Conservation (phyloP, 177 flowering plant genomes). For the Tripterygium wilfordii region DNA sequence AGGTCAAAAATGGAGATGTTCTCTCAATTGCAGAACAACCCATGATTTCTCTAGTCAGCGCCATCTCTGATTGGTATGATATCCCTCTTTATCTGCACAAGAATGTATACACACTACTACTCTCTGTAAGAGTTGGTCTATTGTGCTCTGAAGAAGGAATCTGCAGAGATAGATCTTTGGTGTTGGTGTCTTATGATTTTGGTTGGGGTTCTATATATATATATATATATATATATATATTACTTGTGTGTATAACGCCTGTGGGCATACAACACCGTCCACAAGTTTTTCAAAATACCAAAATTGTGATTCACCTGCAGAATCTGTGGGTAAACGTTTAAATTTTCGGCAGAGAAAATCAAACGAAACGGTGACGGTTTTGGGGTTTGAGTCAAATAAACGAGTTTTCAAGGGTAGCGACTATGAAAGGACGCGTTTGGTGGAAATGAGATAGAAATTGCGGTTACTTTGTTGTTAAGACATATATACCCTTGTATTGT, state of each 20-base stretch:
- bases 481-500: no score
- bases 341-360: no score
- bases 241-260: background rate
- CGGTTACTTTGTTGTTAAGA: no score
- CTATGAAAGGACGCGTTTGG: no score
- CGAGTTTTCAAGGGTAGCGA: no score
- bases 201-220: background rate
- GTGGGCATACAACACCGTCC: slow-evolving; percentile 13
- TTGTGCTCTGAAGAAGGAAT: no score
- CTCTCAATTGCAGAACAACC: slow-evolving; percentile 40
- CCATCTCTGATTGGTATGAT: slow-evolving; percentile 35
- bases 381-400: no score
- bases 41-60: slow-evolving; percentile 53
- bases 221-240: background rate
- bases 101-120: no score
- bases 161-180: background rate
- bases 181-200: background rate
- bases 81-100: slow-evolving; percentile 4
- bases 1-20: slow-evolving; percentile 25
- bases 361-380: no score
- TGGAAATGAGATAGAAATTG: no score
- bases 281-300: slow-evolving; percentile 24
- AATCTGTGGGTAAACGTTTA: no score
- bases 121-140: background rate
- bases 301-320: no score